These are phyloP conservation scores for Gryganskiella cystojenkinii DNA, from an alignment of 192 early-diverging fungal species.

Conservation along the genomic window DNA sequence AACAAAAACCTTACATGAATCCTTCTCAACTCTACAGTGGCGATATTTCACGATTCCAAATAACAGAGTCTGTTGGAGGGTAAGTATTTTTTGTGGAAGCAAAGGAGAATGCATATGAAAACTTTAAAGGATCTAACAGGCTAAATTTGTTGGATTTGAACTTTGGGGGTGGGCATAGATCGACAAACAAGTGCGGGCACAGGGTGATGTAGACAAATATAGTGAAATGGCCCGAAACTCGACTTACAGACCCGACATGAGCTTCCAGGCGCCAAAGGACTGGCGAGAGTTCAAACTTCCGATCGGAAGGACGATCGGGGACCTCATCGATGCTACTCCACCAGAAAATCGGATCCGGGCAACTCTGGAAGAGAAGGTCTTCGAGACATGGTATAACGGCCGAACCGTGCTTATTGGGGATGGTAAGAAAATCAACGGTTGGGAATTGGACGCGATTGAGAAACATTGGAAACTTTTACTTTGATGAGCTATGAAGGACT, in stretches of 20 bases:
- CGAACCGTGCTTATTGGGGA: slow-evolving; percentile 27
- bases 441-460: too few species aligned
- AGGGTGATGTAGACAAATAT: background rate
- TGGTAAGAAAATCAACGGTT: background rate
- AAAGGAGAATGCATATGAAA: too few species aligned
- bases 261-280: too few species aligned
- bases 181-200: too few species aligned
- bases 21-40: background rate
- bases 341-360: slow-evolving; percentile 10
- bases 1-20: background rate
- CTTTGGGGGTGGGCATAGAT: too few species aligned
- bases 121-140: too few species aligned
- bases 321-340: slow-evolving; percentile 16
- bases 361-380: slow-evolving; percentile 23
- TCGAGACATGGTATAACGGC: slow-evolving; percentile 20
- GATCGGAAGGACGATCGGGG: slow-evolving; percentile 1
- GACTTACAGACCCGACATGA: too few species aligned
- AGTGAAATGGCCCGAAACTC: too few species aligned
- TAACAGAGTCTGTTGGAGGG: background rate
- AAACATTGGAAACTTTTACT: too few species aligned
- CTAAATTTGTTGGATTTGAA: too few species aligned
- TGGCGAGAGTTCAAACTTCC: slow-evolving; percentile 6
- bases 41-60: background rate
- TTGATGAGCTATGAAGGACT: too few species aligned
- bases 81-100: too few species aligned